Percentiles rank a stretch among this genome's conserved stretches.
These are phyloP conservation scores for Apiotrichum akiyoshidainum DNA, from an alignment of 1,284 basidiomycete species.

Conservation along the genomic window DNA sequence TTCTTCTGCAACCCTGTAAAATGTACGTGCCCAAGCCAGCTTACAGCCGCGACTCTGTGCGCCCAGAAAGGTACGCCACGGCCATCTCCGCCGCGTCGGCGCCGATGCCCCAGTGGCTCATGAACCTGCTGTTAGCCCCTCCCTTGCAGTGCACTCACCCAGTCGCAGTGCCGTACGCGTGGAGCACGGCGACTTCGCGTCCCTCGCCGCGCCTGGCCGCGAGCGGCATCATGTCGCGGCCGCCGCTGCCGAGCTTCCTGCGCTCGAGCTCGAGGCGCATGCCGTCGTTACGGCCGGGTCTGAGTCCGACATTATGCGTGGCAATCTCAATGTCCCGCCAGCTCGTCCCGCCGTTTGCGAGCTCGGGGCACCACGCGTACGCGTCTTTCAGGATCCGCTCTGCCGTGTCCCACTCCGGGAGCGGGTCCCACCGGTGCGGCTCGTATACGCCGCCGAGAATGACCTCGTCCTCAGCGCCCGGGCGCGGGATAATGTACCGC, in stretches of 20 bases:
- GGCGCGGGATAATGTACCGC: slow-evolving; percentile 48
- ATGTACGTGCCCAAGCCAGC: no score
- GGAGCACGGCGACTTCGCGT: slow-evolving; percentile 57
- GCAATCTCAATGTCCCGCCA: slow-evolving; percentile 53
- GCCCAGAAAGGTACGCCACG: slow-evolving; percentile 11
- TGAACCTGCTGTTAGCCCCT: slow-evolving; percentile 29
- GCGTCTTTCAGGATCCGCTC: slow-evolving; percentile 39
- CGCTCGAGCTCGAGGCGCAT: slow-evolving; percentile 62
- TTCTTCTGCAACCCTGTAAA: no score
- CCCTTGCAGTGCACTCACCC: slow-evolving; percentile 19
- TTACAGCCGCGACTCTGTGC: no score
- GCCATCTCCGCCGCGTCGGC: slow-evolving; percentile 42
- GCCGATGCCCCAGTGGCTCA: slow-evolving; percentile 45
- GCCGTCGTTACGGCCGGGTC: slow-evolving; percentile 64
- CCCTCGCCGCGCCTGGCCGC: slow-evolving; percentile 45
- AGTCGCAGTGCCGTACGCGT: slow-evolving; percentile 63
- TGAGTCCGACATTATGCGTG: slow-evolving; percentile 62
- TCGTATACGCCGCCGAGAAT: slow-evolving; percentile 47
- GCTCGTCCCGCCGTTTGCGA: slow-evolving; percentile 29
- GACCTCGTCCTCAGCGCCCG: slow-evolving; percentile 39
- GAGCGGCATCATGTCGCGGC: neutral
- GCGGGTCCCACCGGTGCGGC: slow-evolving; percentile 37
- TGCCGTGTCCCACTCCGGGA: slow-evolving; percentile 26
- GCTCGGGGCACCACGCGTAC: slow-evolving; percentile 36
- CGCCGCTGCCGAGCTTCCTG: slow-evolving; percentile 48